Base-by-base conservation (phyloP, 1,139 yeast species). In the Pichia inconspicua region DNA sequence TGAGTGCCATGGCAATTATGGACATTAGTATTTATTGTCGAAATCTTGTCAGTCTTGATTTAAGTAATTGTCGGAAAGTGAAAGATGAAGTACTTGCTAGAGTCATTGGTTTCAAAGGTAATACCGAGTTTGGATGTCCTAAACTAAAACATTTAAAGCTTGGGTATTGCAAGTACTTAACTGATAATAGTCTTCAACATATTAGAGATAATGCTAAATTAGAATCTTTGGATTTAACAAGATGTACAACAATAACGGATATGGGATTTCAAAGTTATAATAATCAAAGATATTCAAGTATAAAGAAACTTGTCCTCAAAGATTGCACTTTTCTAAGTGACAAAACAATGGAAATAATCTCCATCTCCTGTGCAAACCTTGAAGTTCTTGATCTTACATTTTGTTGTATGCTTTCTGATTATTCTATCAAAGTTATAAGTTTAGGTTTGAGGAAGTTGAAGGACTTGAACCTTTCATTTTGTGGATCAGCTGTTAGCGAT, bases 401-500 rank as follows among this genome's bases (percentile, higher is more conserved):
- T 58, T 84, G 94, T 61, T 84, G 92, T 65, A 83, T 87, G 3
- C 66, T 84, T 46, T 77, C 85, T 1, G 90, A 84, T 59, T 72
- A 77, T 40, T 74, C 90, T 4, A 70, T 84, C 22, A 87, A 83
- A 53, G 79, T 81, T 1, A 64, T 84, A 31, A 74, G 84, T 50
- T 66, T 80, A 27, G 85, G 87, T 10, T 82, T 88, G 58, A 82
- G 78, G 43, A 66, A 71, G 25, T 64, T 84, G 48, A 63, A 70
- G 46, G 66, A 67, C 34, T 66, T 84, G 47, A 82, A 82, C 55
- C 63, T 84, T 46, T 80, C 87, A 12, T 84, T 82, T 59, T 84
- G 92, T 65, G 92, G 92, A 2, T 77, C 85, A 44, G 90, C 92
- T 0, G 88, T 84, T 5, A 80, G 87, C 58, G 92, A 84, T 59